Percentiles rank a stretch among this genome's conserved stretches.
Conservation (phyloP, 163 green algal genomes). For the Dunaliella salina region DNA sequence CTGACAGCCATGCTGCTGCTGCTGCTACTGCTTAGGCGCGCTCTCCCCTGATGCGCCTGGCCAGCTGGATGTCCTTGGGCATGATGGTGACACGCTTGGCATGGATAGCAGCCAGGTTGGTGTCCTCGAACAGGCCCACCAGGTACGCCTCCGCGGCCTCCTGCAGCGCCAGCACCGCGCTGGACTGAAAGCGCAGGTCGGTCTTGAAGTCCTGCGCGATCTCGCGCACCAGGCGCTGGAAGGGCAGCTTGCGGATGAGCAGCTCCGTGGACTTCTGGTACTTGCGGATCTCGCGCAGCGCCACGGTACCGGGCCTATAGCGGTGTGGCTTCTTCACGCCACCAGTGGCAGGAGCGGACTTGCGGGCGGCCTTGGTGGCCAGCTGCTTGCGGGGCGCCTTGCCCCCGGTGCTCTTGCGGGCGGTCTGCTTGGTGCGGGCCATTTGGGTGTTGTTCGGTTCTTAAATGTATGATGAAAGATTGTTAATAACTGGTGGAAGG, state of each 20-base stretch:
- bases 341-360: slow-evolving; percentile 76
- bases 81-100: slow-evolving; percentile 96
- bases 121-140: slow-evolving; percentile 45
- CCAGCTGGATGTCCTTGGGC: slow-evolving; percentile 92
- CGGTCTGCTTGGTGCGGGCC: slow-evolving; percentile 78
- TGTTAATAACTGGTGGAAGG: too few relatives aligned
- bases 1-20: too few relatives aligned
- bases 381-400: slow-evolving; percentile 90
- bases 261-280: slow-evolving; percentile 98
- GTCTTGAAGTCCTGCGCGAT: slow-evolving; percentile 98
- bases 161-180: slow-evolving; percentile 77
- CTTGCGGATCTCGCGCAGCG: slow-evolving; percentile 90
- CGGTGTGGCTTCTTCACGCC: slow-evolving; percentile 83
- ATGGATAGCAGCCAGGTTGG: slow-evolving; percentile 85
- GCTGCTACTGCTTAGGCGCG: too few relatives aligned
- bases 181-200: slow-evolving; percentile 81
- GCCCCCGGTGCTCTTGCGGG: slow-evolving; percentile 80
- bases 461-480: too few relatives aligned
- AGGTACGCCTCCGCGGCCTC: slow-evolving; percentile 71
- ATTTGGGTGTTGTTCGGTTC: too few relatives aligned
- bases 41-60: background rate
- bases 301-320: slow-evolving; percentile 81
- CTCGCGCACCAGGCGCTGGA: slow-evolving; percentile 93
- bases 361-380: slow-evolving; percentile 75
- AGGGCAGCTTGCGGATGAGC: slow-evolving; percentile 95